Base-by-base conservation (phyloP, 1,284 basidiomycete species). In the Fistulina hepatica region DNA sequence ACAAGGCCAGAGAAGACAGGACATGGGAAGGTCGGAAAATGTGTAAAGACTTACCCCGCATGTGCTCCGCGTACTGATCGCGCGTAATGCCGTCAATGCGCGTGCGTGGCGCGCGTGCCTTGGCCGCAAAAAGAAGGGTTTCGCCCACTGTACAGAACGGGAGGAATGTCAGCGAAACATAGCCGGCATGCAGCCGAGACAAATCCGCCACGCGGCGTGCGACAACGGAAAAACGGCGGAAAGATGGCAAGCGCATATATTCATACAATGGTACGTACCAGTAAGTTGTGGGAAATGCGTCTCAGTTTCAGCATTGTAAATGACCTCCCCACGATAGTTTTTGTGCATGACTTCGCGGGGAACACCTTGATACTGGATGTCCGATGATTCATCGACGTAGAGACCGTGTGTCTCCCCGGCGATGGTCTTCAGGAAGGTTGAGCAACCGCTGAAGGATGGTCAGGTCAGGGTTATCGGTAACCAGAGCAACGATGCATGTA, bases 211-310 rank as follows among this genome's bases (percentile, higher is more conserved):
- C n/a, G n/a, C n/a, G n/a, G n/a, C n/a, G n/a, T 31, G 13, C 3
- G 28, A 13, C 28, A 8, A 11, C 6, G 11, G 19, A 16, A 19
- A 8, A 13, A 31, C 9, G 28, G 13, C 28, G 3, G 6, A 8
- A 19, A 11, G 3, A 19, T 8, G 28, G 11, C 3, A 31, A 31
- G 28, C 15, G 28, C 10, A 15, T 13, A 31, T 11, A 31, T 19
- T 4, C 10, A 15, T 19, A 31, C n/a, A n/a, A n/a, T n/a, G n/a
- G n/a, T n/a, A n/a, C n/a, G n/a, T n/a, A n/a, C n/a, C n/a, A n/a
- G n/a, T n/a, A 16, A 89, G 63, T 4, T 77, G 76, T 1, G 84
- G 76, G 48, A 83, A 82, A 51, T 86, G 84, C 0, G 80, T 60
- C 47, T 89, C 85, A 44, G 77, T 75, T 52, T 81, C 79, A 0